phyloP scores from a whole-genome alignment of 1,284 basidiomycete species.

The Entoloma clypeatum region DNA sequence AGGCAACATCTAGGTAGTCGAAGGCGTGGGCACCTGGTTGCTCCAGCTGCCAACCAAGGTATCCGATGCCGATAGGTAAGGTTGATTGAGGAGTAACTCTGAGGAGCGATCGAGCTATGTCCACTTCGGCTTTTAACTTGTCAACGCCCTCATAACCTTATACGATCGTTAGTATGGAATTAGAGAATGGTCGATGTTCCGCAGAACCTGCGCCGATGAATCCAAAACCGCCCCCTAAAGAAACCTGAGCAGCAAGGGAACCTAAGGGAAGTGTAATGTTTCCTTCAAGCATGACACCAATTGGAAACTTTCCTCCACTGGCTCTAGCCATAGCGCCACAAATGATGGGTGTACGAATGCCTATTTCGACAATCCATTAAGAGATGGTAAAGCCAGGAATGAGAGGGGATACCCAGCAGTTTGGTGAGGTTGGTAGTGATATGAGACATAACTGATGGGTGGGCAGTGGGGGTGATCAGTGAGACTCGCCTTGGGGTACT shows the following conservation, averaged over 20 bases:
- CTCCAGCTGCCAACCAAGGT: constrained; percentile 68
- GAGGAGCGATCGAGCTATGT: constrained; percentile 41
- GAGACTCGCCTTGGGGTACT: neutral
- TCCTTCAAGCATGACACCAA: neutral
- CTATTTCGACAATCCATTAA: constrained; percentile 30
- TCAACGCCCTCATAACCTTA: constrained; percentile 43
- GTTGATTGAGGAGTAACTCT: constrained; percentile 28
- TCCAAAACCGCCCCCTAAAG: constrained; percentile 65
- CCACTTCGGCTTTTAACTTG: constrained; percentile 45
- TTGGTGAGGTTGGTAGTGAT: constrained; percentile 22
- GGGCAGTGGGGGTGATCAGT: neutral
- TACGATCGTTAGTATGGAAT: constrained; percentile 7
- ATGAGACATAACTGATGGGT: constrained; percentile 12
- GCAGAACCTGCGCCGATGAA: constrained; percentile 50
- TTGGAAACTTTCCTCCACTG: constrained; percentile 39
- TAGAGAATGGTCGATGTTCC: neutral
- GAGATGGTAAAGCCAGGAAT: neutral
- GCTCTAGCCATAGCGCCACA: constrained; percentile 67
- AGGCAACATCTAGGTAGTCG: constrained; percentile 45
- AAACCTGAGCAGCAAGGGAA: constrained; percentile 56
- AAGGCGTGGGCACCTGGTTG: constrained; percentile 32
- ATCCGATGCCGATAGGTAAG: constrained; percentile 71
- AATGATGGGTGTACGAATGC: constrained; percentile 54
- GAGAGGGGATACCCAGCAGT: constrained; percentile 14
- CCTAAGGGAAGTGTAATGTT: constrained; percentile 28